Base-by-base conservation (phyloP, 1,139 yeast genomes). In the Candida anutae region DNA sequence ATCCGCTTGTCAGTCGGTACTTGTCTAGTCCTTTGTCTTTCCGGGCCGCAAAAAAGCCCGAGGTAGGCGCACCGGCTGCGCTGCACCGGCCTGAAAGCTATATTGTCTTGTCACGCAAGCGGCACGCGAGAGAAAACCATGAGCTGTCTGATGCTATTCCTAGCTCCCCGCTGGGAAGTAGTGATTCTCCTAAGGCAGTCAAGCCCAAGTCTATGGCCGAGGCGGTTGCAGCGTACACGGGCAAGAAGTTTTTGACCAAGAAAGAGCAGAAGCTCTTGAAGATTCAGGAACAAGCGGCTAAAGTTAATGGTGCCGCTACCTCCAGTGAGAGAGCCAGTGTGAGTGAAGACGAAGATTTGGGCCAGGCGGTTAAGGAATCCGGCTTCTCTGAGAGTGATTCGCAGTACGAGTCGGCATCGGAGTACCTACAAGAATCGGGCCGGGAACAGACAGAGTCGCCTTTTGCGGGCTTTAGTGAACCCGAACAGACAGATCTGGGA, bases 201-300 rank as follows among this genome's bases (percentile, higher is more conserved):
- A 60, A 63, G 38, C 74, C 76, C 4, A 62, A 53, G 37, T 65
- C 76, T 17, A 62, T 74, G 70, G 77, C 77, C 4, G 78, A 72
- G 44, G 79, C 79, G 3, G 72, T 74, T 21, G 77, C 77, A 6
- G 68, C 71, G 3, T 74, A 74, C 44, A 65, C 77, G 1, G 77
- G 77, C 14, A 64, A 61, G 40, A 69, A 62, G 40, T 68, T 64
- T 40, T 46, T 66, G 23, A 53, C 65, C 14, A 62, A 59, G 33
- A 52, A 53, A 25, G 67, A 64, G 34, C 50, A 52, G 39, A 55
- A 48, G 31, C 47, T 43, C 28, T 43, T 46, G 28, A 55, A 57
- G 33, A 51, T 47, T 35, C 35, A 39, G 25, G 40, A 46, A 26
- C 46, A 43, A 28, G 36, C 28, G 11, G 29, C 28, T 5, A 25